Evolutionary conservation across 129 eudicot genomes (phyloP).

Genomic region (Chrysanthemum lavandulifolium): DNA sequence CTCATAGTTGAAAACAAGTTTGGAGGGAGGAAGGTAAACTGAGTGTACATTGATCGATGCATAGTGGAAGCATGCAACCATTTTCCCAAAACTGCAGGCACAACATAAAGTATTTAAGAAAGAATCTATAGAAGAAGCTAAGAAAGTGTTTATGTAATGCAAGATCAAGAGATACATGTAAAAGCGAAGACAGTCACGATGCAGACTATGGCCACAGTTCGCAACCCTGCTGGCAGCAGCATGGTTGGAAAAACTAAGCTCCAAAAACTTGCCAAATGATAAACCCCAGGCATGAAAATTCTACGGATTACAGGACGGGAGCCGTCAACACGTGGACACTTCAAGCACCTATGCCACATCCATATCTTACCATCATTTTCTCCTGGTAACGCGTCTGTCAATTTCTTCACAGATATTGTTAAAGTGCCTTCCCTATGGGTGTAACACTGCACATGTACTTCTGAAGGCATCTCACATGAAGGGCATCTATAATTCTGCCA

Average conservation of each 20-base stretch:
- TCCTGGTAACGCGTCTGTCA: constrained; percentile 81
- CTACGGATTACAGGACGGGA: too few relatives aligned
- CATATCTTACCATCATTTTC: too few relatives aligned
- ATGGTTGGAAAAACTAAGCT: constrained; percentile 97
- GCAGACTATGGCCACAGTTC: constrained; percentile 96
- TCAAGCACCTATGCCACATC: too few relatives aligned
- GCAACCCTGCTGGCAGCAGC: constrained; percentile 99
- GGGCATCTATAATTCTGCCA: constrained; percentile 77
- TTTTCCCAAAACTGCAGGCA: constrained; percentile 73
- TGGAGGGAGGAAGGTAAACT: constrained; percentile 85
- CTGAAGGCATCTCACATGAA: constrained; percentile 91
- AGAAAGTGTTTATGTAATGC: not conserved
- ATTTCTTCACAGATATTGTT: constrained; percentile 94
- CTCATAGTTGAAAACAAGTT: constrained; percentile 76
- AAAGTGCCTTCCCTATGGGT: constrained; percentile 97
- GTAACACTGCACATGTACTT: constrained; percentile 97
- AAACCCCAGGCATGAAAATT: too few relatives aligned
- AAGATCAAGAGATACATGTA: constrained; percentile 60
- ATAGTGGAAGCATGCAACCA: constrained; percentile 99
- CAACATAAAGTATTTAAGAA: not conserved
- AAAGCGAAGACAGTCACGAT: constrained; percentile 98
- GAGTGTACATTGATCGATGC: constrained; percentile 96
- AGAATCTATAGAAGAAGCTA: too few relatives aligned
- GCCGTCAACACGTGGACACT: too few relatives aligned
- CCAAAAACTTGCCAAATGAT: constrained; percentile 98